Evolutionary conservation across 106 monocot species (phyloP).

Genomic region (Platanthera zijinensis): DNA sequence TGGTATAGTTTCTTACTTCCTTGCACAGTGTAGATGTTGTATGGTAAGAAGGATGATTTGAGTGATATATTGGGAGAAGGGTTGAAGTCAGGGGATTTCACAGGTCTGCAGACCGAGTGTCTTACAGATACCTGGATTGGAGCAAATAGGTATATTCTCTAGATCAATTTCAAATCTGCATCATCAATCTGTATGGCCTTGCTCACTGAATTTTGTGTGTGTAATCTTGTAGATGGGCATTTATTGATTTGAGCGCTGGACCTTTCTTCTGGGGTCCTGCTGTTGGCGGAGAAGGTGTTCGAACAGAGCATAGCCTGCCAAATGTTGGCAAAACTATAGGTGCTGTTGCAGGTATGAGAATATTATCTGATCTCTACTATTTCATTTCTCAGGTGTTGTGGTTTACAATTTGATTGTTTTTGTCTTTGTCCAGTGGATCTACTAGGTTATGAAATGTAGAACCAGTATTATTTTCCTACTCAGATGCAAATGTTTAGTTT

Average conservation of each 20-base stretch:
- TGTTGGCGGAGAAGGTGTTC: slow-evolving; percentile 98
- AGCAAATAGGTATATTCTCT: slow-evolving; percentile 45
- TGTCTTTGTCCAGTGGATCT: not conserved
- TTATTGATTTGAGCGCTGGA: slow-evolving; percentile 92
- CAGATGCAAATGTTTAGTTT: not conserved
- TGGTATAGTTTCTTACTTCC: slow-evolving; percentile 3
- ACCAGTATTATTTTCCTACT: not conserved
- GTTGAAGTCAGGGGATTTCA: slow-evolving; percentile 63
- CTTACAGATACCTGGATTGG: slow-evolving; percentile 94
- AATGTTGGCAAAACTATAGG: slow-evolving; percentile 86
- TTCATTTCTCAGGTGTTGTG: not conserved
- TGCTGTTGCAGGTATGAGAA: slow-evolving; percentile 55
- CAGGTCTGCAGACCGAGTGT: slow-evolving; percentile 77
- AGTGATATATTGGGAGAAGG: slow-evolving; percentile 44
- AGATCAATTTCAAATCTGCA: slow-evolving; percentile 1
- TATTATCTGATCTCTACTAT: not conserved
- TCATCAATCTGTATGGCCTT: not conserved
- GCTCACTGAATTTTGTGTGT: slow-evolving; percentile 1
- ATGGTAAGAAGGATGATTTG: slow-evolving; percentile 64
- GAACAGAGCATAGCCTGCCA: slow-evolving; percentile 78
- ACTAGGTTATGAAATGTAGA: not conserved
- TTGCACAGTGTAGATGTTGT: slow-evolving; percentile 42
- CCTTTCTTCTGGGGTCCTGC: slow-evolving; percentile 98
- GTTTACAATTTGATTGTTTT: not conserved
- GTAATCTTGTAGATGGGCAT: slow-evolving; percentile 73